A percentile compares a stretch with the other conserved stretches of the same genome.
Evolutionary conservation across 2,329 filamentous ascomycete genomes (phyloP).

Genomic region (Penicillium corylophilum): DNA sequence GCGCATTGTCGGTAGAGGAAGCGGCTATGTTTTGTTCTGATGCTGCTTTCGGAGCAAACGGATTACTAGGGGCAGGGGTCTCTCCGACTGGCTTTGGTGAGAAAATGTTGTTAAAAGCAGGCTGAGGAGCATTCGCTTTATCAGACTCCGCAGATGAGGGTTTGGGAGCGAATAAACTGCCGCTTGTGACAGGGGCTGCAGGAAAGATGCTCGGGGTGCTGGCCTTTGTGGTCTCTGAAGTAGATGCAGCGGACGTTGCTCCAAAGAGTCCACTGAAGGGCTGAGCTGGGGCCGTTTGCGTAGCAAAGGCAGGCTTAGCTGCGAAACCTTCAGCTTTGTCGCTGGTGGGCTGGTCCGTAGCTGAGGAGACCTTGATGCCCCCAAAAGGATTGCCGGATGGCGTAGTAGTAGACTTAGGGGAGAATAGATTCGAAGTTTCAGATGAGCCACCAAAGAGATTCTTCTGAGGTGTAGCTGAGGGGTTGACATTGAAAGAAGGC

Average conservation of each 20-base stretch:
- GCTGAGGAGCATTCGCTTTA: background rate
- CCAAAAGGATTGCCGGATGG: conserved; percentile 10
- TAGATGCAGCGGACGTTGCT: conserved; percentile 1
- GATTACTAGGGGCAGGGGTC: background rate
- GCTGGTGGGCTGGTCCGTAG: conserved; percentile 5
- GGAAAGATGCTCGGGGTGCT: background rate
- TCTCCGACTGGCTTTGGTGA: conserved; percentile 5
- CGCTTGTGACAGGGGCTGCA: background rate
- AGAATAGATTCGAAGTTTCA: conserved; percentile 3
- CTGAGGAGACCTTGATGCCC: conserved; percentile 3
- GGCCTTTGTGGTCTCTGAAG: conserved; percentile 2
- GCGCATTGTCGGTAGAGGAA: background rate
- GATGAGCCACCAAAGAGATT: conserved; percentile 13
- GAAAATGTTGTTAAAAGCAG: conserved; percentile 5
- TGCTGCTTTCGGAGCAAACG: background rate
- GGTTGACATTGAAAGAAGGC: background rate
- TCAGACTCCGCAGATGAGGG: background rate
- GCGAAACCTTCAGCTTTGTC: conserved; percentile 8
- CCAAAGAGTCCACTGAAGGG: conserved; percentile 11
- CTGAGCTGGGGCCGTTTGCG: conserved; percentile 1
- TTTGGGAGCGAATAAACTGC: background rate
- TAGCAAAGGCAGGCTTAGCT: conserved; percentile 7
- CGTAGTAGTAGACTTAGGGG: conserved; percentile 9
- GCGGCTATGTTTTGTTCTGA: background rate
- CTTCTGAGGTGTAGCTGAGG: conserved; percentile 6